Conservation (phyloP, 805 yeast genomes). For the Teunomyces tritomae region DNA sequence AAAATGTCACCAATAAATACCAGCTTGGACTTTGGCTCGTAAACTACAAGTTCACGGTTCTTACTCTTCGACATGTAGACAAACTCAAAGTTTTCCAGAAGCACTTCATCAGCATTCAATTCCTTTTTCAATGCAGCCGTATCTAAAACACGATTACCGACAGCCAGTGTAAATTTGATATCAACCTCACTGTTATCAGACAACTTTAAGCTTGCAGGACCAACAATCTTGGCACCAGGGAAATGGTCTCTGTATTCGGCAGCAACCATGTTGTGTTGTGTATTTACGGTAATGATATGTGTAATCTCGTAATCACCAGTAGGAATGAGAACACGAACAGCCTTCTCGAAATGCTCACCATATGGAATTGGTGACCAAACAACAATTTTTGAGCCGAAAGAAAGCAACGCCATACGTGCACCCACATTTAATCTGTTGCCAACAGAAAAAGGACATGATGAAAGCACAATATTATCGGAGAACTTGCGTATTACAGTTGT, state of each 20-base stretch:
- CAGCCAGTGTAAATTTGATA: not conserved
- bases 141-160: slow-evolving; percentile 17
- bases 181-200: slow-evolving; percentile 5
- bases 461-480: slow-evolving; percentile 28
- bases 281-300: slow-evolving; percentile 13
- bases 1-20: slow-evolving; percentile 13
- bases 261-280: slow-evolving; percentile 12
- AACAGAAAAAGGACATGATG: slow-evolving; percentile 32
- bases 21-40: slow-evolving; percentile 9
- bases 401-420: slow-evolving; percentile 38
- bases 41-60: slow-evolving; percentile 14
- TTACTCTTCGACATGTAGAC: slow-evolving; percentile 10
- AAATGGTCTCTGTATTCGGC: slow-evolving; percentile 8
- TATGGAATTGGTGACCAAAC: slow-evolving; percentile 15
- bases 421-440: slow-evolving; percentile 30
- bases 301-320: slow-evolving; percentile 7
- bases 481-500: slow-evolving; percentile 26
- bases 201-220: slow-evolving; percentile 6
- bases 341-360: slow-evolving; percentile 11
- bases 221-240: slow-evolving; percentile 14
- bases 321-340: slow-evolving; percentile 11
- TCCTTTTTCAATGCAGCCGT: slow-evolving; percentile 13
- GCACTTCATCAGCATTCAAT: slow-evolving; percentile 8
- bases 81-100: slow-evolving; percentile 11
- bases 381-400: slow-evolving; percentile 19